phyloP scores from a whole-genome alignment of 1,139 yeast genomes.

The Taphrina populina region DNA sequence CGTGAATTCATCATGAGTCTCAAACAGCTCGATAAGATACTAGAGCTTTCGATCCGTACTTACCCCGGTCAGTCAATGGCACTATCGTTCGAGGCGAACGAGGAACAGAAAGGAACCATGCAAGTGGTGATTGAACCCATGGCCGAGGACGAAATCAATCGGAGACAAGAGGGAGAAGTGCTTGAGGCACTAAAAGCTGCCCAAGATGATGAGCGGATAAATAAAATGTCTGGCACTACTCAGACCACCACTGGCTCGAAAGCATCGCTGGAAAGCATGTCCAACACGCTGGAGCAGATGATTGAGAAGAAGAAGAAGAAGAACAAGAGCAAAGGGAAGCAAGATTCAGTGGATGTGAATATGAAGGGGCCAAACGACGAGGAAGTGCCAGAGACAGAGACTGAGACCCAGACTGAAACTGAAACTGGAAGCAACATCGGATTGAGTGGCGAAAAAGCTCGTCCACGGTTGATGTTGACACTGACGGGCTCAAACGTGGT shows the following conservation, averaged over 20 bases:
- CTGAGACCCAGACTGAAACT: background rate
- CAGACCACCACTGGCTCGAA: constrained; percentile 11
- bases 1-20: constrained; percentile 68
- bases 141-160: constrained; percentile 22
- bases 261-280: constrained; percentile 27
- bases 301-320: constrained; percentile 1
- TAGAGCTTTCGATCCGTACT: constrained; percentile 49
- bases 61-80: constrained; percentile 39
- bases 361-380: background rate
- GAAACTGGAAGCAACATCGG: background rate
- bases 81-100: constrained; percentile 21
- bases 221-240: constrained; percentile 9
- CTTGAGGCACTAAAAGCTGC: constrained; percentile 26
- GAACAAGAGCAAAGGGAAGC: background rate
- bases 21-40: constrained; percentile 55
- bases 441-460: no score
- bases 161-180: constrained; percentile 25
- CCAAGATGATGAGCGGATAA: constrained; percentile 16
- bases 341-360: background rate
- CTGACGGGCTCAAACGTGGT: constrained; percentile 20
- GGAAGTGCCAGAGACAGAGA: background rate
- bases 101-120: constrained; percentile 19
- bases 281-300: constrained; percentile 26
- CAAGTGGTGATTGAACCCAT: constrained; percentile 26
- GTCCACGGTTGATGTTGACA: constrained; percentile 3